Conservation (phyloP, 139 green algal species). For the Parachlorella kessleri region DNA sequence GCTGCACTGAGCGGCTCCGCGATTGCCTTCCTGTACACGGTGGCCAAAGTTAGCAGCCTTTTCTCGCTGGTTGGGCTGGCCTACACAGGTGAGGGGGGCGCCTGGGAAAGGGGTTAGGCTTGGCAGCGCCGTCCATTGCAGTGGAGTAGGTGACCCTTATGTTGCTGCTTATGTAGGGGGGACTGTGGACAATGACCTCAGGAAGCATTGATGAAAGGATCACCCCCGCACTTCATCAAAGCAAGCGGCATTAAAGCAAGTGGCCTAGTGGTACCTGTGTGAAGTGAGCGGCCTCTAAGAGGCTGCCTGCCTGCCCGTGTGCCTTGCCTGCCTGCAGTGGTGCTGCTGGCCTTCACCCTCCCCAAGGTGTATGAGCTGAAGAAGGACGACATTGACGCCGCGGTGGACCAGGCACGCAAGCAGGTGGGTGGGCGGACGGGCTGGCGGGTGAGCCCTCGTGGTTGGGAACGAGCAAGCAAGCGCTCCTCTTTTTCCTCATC, state of each 20-base stretch:
- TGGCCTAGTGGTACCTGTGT: neutral
- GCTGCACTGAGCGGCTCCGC: conserved; percentile 9
- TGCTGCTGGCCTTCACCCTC: conserved; percentile 27
- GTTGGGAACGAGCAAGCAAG: too few species aligned
- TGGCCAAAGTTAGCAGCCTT: conserved; percentile 34
- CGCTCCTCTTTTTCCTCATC: too few species aligned
- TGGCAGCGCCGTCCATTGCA: too few species aligned
- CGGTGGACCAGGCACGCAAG: conserved; percentile 30
- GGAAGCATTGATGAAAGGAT: too few species aligned
- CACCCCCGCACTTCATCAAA: too few species aligned
- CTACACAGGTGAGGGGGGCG: conserved; percentile 7
- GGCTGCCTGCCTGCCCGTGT: neutral
- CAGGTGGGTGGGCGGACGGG: too few species aligned
- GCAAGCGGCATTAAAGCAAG: neutral
- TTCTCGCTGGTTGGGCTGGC: conserved; percentile 47
- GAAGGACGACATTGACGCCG: conserved; percentile 60
- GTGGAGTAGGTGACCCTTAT: too few species aligned
- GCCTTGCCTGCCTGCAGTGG: neutral
- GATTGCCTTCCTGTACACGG: conserved; percentile 30
- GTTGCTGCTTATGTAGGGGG: too few species aligned
- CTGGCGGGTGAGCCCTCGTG: too few species aligned
- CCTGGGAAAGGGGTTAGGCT: too few species aligned
- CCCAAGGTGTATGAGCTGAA: conserved; percentile 68
- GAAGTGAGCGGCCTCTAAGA: neutral
- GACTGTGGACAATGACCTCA: too few species aligned